Conservation (phyloP, 192 early-diverging fungal genomes). For the Coemansia sp. region DNA sequence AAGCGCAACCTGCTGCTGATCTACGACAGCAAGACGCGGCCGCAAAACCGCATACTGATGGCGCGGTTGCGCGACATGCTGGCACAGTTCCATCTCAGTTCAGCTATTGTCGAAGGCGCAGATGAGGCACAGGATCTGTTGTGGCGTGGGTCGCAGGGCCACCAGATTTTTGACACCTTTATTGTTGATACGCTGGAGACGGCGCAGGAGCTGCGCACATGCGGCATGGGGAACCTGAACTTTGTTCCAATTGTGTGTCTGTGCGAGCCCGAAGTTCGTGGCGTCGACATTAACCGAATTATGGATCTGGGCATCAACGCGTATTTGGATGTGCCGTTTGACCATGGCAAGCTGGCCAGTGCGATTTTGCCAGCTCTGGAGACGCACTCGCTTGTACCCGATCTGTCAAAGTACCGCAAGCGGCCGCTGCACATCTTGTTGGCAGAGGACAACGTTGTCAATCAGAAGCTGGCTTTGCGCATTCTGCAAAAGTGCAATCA, state of each 20-base stretch:
- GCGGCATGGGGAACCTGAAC: conserved; percentile 45
- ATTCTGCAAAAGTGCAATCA: conserved; percentile 76
- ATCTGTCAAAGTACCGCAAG: conserved; percentile 60
- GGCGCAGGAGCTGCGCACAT: conserved; percentile 60
- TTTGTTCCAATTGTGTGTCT: conserved; percentile 78
- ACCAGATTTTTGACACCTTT: conserved; percentile 61
- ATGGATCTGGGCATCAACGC: conserved; percentile 70
- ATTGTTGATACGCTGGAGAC: conserved; percentile 65
- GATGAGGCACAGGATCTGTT: conserved; percentile 31
- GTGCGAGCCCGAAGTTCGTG: conserved; percentile 19
- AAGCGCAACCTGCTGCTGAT: conserved; percentile 69
- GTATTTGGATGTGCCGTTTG: conserved; percentile 67
- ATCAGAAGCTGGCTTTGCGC: conserved; percentile 78
- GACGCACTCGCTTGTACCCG: conserved; percentile 61
- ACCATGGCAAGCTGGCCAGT: conserved; percentile 63
- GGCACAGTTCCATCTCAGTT: conserved; percentile 57
- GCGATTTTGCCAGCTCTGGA: conserved; percentile 73
- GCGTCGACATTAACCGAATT: conserved; percentile 39
- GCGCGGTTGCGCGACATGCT: conserved; percentile 52
- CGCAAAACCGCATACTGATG: conserved; percentile 25
- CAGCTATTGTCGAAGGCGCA: conserved; percentile 49
- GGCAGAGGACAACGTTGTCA: conserved; percentile 86
- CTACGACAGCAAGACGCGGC: conserved; percentile 55
- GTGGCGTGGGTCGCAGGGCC: conserved; percentile 42
- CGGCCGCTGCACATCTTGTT: conserved; percentile 74